Conservation (phyloP, 2,329 filamentous ascomycete species). For the Colletotrichum spinosum region DNA sequence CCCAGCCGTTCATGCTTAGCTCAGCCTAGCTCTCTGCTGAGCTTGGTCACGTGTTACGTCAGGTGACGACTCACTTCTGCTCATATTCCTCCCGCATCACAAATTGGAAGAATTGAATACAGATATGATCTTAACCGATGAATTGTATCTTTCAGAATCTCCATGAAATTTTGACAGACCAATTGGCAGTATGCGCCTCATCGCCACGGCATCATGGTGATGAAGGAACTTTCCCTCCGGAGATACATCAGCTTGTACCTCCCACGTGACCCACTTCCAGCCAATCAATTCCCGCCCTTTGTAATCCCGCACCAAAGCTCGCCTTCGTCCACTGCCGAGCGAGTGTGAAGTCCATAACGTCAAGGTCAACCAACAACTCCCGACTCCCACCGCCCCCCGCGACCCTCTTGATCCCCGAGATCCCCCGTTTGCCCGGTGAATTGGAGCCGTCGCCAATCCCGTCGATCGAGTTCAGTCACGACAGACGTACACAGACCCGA, state of each 20-base stretch:
- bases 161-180: background rate
- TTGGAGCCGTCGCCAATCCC: conserved; percentile 28
- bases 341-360: conserved; percentile 32
- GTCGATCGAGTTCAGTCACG: conserved; percentile 25
- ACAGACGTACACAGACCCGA: conserved; percentile 13
- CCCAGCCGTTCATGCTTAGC: conserved; percentile 31
- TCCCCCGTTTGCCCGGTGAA: conserved; percentile 30
- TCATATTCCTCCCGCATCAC: background rate
- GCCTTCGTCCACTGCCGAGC: conserved; percentile 25
- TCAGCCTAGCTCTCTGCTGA: conserved; percentile 19
- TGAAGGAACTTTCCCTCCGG: conserved; percentile 12
- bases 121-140: accelerated
- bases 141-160: accelerated
- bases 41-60: conserved; percentile 26
- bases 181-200: background rate
- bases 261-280: conserved; percentile 25
- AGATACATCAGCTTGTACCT: too few species aligned
- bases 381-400: conserved; percentile 15
- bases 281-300: conserved; percentile 39
- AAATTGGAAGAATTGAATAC: background rate
- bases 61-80: background rate
- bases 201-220: conserved; percentile 23
- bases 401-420: conserved; percentile 19
- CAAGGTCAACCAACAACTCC: conserved; percentile 33
- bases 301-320: conserved; percentile 41